Conservation (phyloP, 805 yeast species). For the Scheffersomyces coipomensis region DNA sequence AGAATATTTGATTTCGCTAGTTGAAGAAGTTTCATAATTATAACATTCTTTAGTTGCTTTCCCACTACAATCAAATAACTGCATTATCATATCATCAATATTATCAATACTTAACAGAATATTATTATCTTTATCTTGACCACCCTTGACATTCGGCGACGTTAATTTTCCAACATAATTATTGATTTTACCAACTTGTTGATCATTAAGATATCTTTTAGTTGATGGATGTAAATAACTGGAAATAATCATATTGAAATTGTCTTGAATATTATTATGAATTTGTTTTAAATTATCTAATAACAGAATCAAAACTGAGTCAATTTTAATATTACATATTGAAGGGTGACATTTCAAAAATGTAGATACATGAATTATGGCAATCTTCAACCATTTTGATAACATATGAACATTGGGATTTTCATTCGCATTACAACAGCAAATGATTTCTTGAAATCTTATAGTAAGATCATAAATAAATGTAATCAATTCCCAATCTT, state of each 20-base stretch:
- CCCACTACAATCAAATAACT: conserved; percentile 25
- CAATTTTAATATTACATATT: conserved; percentile 2
- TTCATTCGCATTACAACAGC: conserved; percentile 2
- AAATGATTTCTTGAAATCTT: conserved; percentile 12
- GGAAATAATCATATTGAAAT: conserved; percentile 12
- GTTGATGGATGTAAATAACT: conserved; percentile 23
- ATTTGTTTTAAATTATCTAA: conserved; percentile 6
- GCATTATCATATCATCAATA: conserved; percentile 22
- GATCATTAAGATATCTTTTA: conserved; percentile 16
- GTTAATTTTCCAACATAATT: conserved; percentile 6
- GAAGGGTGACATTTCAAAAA: conserved; percentile 3
- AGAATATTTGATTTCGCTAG: conserved; percentile 11
- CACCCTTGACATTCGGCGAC: not conserved
- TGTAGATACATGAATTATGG: conserved; percentile 14
- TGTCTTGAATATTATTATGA: conserved; percentile 12
- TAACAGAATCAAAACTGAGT: conserved; percentile 6
- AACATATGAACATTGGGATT: conserved; percentile 16
- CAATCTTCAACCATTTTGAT: conserved; percentile 20
- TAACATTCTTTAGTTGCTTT: conserved; percentile 22
- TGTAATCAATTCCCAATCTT: conserved; percentile 14
- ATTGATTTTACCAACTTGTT: conserved; percentile 11
- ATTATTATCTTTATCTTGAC: not conserved
- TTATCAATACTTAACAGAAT: conserved; percentile 1
- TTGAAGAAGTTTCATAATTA: conserved; percentile 21
- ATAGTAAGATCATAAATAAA: conserved; percentile 9